Evolutionary conservation across 2,329 filamentous ascomycete species (phyloP).

Genomic region (Phialophora verrucosa): DNA sequence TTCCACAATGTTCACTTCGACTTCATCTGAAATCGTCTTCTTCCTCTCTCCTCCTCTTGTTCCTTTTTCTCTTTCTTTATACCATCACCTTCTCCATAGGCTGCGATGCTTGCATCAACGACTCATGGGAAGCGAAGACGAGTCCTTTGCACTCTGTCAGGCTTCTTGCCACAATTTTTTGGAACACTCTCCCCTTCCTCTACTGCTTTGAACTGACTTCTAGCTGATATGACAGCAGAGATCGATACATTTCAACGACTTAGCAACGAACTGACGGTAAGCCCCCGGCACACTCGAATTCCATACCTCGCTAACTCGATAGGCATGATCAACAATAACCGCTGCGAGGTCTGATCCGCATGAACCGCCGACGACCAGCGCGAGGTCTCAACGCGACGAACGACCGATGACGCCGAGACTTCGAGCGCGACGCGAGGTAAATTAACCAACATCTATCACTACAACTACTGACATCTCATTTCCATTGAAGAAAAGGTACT

Average conservation of each 20-base stretch:
- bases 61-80: slow-evolving; percentile 1
- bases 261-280: background rate
- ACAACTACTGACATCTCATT: background rate
- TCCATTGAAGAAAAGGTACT: background rate
- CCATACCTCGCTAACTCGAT: background rate
- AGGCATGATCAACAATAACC: background rate
- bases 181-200: background rate
- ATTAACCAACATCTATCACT: background rate
- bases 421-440: background rate
- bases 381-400: background rate
- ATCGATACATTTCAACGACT: background rate
- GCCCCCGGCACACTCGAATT: background rate
- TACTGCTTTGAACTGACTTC: background rate
- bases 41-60: slow-evolving; percentile 1
- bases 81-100: slow-evolving; percentile 9
- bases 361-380: background rate
- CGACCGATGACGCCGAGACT: background rate
- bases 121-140: slow-evolving; percentile 2
- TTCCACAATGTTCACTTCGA: background rate
- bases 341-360: background rate
- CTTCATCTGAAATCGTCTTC: background rate
- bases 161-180: slow-evolving; percentile 4
- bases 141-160: background rate
- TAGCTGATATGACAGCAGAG: background rate
- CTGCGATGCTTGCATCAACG: background rate